These are phyloP conservation scores for Salisapilia sapeloensis DNA, from an alignment of 352 stramenopile genomes.

Conservation along the genomic window DNA sequence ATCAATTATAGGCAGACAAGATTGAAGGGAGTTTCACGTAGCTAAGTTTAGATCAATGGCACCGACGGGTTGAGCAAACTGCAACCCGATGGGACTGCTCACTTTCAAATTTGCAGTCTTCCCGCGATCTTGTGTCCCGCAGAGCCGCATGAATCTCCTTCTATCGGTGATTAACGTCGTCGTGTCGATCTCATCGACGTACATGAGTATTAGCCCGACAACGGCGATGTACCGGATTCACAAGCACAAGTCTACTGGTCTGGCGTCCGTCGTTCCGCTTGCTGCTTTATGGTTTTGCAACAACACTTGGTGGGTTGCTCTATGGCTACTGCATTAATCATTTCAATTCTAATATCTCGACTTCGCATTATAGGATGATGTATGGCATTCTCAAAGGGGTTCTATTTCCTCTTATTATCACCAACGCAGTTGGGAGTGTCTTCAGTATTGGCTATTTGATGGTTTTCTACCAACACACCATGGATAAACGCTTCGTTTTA, in stretches of 20 bases:
- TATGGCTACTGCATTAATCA: too few relatives aligned
- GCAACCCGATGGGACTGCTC: too few relatives aligned
- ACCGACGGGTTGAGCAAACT: too few relatives aligned
- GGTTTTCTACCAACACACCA: constrained; percentile 24
- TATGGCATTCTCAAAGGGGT: constrained; percentile 34
- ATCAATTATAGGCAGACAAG: too few relatives aligned
- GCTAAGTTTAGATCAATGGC: too few relatives aligned
- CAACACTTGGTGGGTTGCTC: constrained; percentile 37
- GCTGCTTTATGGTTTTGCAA: constrained; percentile 49
- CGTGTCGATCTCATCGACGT: constrained; percentile 44
- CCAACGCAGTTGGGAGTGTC: constrained; percentile 26
- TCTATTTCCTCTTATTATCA: constrained; percentile 25
- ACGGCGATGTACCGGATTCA: constrained; percentile 30
- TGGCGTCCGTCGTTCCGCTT: constrained; percentile 27
- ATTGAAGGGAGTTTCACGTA: too few relatives aligned
- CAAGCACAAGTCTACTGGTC: constrained; percentile 19
- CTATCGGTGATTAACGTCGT: constrained; percentile 40
- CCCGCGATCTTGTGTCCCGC: too few relatives aligned
- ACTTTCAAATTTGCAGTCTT: too few relatives aligned
- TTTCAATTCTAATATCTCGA: too few relatives aligned
- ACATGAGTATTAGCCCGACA: constrained; percentile 54
- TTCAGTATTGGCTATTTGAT: constrained; percentile 26
- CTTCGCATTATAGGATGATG: constrained; percentile 37
- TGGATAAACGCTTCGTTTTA: constrained; percentile 12
- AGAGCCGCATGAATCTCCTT: too few relatives aligned